Conservation (phyloP, 331 rosid genomes). For the Stylosanthes scabra region DNA sequence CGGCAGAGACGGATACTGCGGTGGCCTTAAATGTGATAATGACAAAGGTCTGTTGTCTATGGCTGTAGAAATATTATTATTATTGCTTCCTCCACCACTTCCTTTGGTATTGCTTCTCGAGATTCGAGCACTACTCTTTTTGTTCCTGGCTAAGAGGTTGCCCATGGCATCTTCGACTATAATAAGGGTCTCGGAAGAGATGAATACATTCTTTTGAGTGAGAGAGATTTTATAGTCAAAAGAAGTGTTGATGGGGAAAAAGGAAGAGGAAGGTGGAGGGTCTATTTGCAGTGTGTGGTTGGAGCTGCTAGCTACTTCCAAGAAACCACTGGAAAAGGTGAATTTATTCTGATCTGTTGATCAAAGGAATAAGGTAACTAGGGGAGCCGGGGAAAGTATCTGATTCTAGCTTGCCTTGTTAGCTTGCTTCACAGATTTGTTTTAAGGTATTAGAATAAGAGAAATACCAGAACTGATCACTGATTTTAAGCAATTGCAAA, state of each 20-base stretch:
- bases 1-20: background rate
- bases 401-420: background rate
- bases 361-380: too few species aligned
- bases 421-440: background rate
- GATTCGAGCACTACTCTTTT: constrained; percentile 33
- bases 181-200: constrained; percentile 4
- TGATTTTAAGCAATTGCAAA: too few species aligned
- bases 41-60: background rate
- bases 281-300: too few species aligned
- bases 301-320: too few species aligned
- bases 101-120: constrained; percentile 8
- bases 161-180: constrained; percentile 52
- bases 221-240: background rate
- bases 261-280: too few species aligned
- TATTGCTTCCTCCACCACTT: constrained; percentile 15
- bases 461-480: too few species aligned
- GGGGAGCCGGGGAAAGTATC: background rate
- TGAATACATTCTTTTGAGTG: background rate
- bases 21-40: background rate
- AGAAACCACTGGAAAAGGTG: too few species aligned
- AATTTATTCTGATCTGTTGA: too few species aligned
- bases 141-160: constrained; percentile 29
- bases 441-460: background rate
- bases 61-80: background rate
- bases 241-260: background rate